A percentile compares a stretch with the other conserved stretches of the same genome.
These are phyloP conservation scores for Circinella umbellata DNA, from an alignment of 371 early-diverging fungal species.

Conservation along the genomic window DNA sequence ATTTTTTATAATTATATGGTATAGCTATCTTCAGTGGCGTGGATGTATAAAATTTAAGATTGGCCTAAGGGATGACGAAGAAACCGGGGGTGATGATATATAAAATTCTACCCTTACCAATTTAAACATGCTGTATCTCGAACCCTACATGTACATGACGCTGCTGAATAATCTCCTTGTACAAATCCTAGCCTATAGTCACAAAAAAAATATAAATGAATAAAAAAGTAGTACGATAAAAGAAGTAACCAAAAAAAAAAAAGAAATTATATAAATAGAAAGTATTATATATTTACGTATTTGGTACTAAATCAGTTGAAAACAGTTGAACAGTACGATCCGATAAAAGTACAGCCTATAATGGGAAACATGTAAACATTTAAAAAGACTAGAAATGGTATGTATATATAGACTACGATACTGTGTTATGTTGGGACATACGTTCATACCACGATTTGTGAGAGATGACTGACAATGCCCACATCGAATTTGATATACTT, in stretches of 20 bases:
- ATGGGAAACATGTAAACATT: too few relatives aligned
- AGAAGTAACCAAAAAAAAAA: too few relatives aligned
- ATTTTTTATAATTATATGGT: too few relatives aligned
- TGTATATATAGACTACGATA: too few relatives aligned
- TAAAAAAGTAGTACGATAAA: too few relatives aligned
- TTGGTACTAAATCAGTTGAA: conserved; percentile 46
- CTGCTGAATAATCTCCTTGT: conserved; percentile 45
- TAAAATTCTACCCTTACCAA: conserved; percentile 27
- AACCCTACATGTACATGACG: conserved; percentile 43
- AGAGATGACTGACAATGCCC: conserved; percentile 32
- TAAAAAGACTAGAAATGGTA: too few relatives aligned
- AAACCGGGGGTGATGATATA: not conserved
- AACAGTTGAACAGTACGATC: conserved; percentile 40
- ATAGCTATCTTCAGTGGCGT: too few relatives aligned
- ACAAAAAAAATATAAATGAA: too few relatives aligned
- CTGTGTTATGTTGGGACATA: conserved; percentile 12
- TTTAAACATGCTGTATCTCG: conserved; percentile 43
- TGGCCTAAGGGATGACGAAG: too few relatives aligned
- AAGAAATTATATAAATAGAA: too few relatives aligned
- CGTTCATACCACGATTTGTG: conserved; percentile 50
- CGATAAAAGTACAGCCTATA: conserved; percentile 43
- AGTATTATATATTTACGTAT: conserved; percentile 30
- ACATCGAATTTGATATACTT: conserved; percentile 45
- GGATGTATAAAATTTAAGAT: too few relatives aligned
- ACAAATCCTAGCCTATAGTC: conserved; percentile 34